Conservation (phyloP, 2,329 filamentous ascomycete species). For the Pseudogymnoascus sp. region DNA sequence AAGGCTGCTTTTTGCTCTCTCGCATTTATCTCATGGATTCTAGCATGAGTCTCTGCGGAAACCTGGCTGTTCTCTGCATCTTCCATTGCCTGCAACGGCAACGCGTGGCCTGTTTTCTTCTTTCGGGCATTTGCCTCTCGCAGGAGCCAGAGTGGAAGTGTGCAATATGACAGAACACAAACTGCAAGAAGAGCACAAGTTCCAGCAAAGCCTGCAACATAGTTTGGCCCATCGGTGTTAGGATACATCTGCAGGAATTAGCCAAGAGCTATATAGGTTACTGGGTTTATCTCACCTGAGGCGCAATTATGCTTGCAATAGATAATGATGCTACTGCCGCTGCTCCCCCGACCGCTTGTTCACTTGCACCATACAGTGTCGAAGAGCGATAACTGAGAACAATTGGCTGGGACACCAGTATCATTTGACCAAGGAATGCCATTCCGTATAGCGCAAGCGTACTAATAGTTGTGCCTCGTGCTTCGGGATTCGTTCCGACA, state of each 20-base stretch:
- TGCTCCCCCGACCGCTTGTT: conserved; percentile 23
- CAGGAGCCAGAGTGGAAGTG: conserved; percentile 17
- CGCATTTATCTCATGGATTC: conserved; percentile 6
- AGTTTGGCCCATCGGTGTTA: conserved; percentile 11
- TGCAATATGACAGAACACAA: conserved; percentile 15
- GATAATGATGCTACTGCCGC: conserved; percentile 20
- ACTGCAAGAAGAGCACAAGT: conserved; percentile 14
- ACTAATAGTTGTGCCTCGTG: conserved; percentile 18
- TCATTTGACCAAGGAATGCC: conserved; percentile 20
- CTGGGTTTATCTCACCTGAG: conserved; percentile 13
- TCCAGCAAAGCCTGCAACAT: conserved; percentile 17
- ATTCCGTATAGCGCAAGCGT: conserved; percentile 19
- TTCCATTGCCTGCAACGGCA: conserved; percentile 10
- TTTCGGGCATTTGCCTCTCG: conserved; percentile 6
- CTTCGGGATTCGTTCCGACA: conserved; percentile 12
- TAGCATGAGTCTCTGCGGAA: neutral
- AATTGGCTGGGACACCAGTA: conserved; percentile 18
- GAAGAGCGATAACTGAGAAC: conserved; percentile 13
- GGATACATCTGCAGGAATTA: neutral
- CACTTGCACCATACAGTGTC: conserved; percentile 21
- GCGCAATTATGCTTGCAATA: conserved; percentile 21
- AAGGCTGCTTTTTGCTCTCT: neutral
- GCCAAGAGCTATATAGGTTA: too few relatives aligned
- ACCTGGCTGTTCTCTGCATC: conserved; percentile 12
- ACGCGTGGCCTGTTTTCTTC: conserved; percentile 5